Evolutionary conservation across 2,329 filamentous ascomycete species (phyloP).

Genomic region (Aureobasidium sp.): DNA sequence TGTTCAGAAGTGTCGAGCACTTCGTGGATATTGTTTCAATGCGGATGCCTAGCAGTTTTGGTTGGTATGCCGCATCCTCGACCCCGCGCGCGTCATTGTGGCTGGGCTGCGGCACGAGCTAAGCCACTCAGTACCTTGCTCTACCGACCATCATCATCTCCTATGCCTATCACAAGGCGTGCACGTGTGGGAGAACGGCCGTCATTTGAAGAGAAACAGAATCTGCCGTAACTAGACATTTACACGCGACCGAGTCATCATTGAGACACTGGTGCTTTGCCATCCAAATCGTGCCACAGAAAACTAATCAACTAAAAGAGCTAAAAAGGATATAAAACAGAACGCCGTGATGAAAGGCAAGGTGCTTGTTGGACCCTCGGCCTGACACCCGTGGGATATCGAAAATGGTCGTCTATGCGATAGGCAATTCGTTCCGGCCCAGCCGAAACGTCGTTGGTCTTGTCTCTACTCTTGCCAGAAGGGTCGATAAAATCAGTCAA

Average conservation of each 20-base stretch:
- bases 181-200: background rate
- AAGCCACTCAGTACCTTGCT: background rate
- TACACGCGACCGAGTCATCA: background rate
- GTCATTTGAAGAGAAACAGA: background rate
- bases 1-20: background rate
- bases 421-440: constrained; percentile 1
- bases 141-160: background rate
- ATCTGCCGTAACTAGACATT: background rate
- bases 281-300: background rate
- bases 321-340: background rate
- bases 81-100: constrained; percentile 1
- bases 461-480: background rate
- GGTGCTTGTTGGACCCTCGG: background rate
- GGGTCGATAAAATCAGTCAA: constrained; percentile 32
- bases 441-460: constrained; percentile 10
- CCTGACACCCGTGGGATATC: constrained; percentile 14
- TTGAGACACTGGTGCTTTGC: background rate
- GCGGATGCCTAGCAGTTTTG: background rate
- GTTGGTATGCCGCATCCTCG: background rate
- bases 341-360: constrained; percentile 4
- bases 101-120: background rate
- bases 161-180: background rate
- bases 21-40: background rate
- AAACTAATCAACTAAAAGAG: background rate
- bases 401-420: constrained; percentile 5